Percentiles rank a stretch among this genome's conserved stretches.
phyloP scores from a whole-genome alignment of 331 rosid genomes.

The Arachis monticola region DNA sequence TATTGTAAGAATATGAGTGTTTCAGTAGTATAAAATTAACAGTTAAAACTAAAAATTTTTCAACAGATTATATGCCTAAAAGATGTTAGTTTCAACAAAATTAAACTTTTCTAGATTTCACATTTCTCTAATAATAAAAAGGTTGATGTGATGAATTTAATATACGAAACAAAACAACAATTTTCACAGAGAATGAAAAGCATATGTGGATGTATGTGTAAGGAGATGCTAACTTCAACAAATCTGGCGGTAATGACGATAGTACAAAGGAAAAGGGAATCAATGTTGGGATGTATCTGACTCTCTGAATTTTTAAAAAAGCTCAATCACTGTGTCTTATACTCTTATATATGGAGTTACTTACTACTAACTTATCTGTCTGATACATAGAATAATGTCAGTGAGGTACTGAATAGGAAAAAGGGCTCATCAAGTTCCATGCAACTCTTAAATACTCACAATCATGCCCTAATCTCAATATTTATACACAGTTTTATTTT shows the following conservation, averaged over 20 bases:
- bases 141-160: too few species aligned
- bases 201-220: slow-evolving; percentile 53
- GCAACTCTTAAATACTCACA: slow-evolving; percentile 49
- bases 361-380: slow-evolving; percentile 47
- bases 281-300: slow-evolving; percentile 82
- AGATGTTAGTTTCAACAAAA: too few species aligned
- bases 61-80: too few species aligned
- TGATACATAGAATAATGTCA: slow-evolving; percentile 57
- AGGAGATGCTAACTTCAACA: slow-evolving; percentile 39
- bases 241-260: slow-evolving; percentile 55
- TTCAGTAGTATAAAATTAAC: too few species aligned
- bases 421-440: slow-evolving; percentile 57
- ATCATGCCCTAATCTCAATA: slow-evolving; percentile 41
- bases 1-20: too few species aligned
- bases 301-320: slow-evolving; percentile 54
- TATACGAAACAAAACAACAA: too few species aligned
- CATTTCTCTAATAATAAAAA: too few species aligned
- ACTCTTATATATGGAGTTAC: slow-evolving; percentile 15
- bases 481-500: too few species aligned
- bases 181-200: slow-evolving; percentile 45
- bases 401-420: slow-evolving; percentile 54
- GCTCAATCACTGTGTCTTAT: slow-evolving; percentile 42
- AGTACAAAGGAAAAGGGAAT: slow-evolving; percentile 78
- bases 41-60: too few species aligned
- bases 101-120: too few species aligned